A percentile compares a stretch with the other conserved stretches of the same genome.
Evolutionary conservation across 371 early-diverging fungal genomes (phyloP).

Genomic region (Gilbertella persicaria): DNA sequence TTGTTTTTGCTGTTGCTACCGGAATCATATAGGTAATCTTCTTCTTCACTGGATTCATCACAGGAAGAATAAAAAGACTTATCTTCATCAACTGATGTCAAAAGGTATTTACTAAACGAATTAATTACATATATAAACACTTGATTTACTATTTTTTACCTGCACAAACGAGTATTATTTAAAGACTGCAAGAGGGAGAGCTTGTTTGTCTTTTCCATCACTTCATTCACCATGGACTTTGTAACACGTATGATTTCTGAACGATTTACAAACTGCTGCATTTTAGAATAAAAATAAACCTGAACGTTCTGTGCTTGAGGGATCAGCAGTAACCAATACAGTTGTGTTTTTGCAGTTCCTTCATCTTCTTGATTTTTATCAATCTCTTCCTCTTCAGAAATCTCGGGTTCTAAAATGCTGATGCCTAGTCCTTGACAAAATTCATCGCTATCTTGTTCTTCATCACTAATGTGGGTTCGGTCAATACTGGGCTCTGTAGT

Average conservation of each 20-base stretch:
- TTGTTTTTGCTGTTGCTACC: conserved; percentile 9
- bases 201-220: conserved; percentile 71
- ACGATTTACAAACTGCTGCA: conserved; percentile 55
- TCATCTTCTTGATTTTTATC: neutral
- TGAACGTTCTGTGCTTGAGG: conserved; percentile 59
- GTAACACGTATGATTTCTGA: conserved; percentile 60
- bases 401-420: conserved; percentile 37
- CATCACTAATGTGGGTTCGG: neutral
- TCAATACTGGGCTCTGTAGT: neutral
- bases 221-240: conserved; percentile 57
- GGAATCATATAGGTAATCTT: conserved; percentile 18
- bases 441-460: conserved; percentile 33
- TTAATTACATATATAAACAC: neutral
- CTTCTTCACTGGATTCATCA: conserved; percentile 58
- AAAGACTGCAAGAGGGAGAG: conserved; percentile 64
- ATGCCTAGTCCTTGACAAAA: conserved; percentile 53
- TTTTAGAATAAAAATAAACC: conserved; percentile 73
- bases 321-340: conserved; percentile 71
- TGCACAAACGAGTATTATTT: conserved; percentile 68
- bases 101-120: conserved; percentile 64
- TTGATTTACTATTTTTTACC: conserved; percentile 33
- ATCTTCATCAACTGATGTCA: conserved; percentile 48
- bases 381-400: conserved; percentile 19
- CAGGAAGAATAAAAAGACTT: conserved; percentile 36
- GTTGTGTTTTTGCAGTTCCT: conserved; percentile 22